These are phyloP conservation scores for Coemansia asiatica DNA, from an alignment of 192 early-diverging fungal species.

Conservation along the genomic window DNA sequence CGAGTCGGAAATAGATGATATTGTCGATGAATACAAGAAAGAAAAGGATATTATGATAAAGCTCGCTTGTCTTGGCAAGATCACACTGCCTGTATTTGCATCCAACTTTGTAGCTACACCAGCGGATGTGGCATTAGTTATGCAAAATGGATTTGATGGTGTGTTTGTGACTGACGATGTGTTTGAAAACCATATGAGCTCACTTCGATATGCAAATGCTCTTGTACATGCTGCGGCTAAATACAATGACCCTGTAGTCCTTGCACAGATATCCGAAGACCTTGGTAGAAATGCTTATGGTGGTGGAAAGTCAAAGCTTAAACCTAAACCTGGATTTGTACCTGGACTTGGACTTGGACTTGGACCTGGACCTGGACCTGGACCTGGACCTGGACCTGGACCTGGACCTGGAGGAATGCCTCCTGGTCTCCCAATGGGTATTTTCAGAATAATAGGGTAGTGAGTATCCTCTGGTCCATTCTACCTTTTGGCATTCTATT, in stretches of 20 bases:
- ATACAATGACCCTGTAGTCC: slow-evolving; percentile 83
- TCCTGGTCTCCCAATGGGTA: too few species aligned
- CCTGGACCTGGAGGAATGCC: too few species aligned
- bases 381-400: too few species aligned
- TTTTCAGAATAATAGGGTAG: too few species aligned
- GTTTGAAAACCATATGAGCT: slow-evolving; percentile 87
- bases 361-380: too few species aligned
- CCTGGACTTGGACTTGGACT: too few species aligned
- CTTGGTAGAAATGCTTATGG: slow-evolving; percentile 62
- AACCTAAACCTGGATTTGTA: too few species aligned
- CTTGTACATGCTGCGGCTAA: slow-evolving; percentile 97
- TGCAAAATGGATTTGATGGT: slow-evolving; percentile 98
- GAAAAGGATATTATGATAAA: slow-evolving; percentile 72
- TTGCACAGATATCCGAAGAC: slow-evolving; percentile 87
- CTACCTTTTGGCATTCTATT: too few species aligned
- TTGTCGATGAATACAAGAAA: background rate
- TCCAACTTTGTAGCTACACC: slow-evolving; percentile 97
- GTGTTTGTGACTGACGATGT: slow-evolving; percentile 98
- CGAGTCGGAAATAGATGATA: background rate
- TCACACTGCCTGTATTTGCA: slow-evolving; percentile 99
- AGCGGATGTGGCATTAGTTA: slow-evolving; percentile 98
- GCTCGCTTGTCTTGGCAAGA: slow-evolving; percentile 77
- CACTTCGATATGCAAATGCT: slow-evolving; percentile 90
- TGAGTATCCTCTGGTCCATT: too few species aligned
- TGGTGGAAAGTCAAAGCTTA: background rate